Percentiles rank a stretch among this genome's conserved stretches.
Evolutionary conservation across 495 filamentous ascomycete genomes (phyloP).

Genomic region (Podospora pseudopauciseta): DNA sequence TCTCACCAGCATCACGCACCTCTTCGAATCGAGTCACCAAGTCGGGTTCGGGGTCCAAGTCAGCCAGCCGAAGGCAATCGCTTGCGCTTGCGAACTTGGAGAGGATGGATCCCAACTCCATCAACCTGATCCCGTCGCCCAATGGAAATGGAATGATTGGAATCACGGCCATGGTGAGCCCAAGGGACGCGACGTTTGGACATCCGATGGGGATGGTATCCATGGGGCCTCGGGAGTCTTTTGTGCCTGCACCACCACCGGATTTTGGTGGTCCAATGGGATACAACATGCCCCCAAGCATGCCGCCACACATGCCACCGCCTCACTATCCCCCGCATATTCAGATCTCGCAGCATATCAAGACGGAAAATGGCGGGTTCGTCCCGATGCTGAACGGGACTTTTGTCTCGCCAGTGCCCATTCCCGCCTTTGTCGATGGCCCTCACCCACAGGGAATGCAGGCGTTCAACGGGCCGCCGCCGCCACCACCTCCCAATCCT

Average conservation of each 20-base stretch:
- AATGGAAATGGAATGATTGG: slow-evolving; percentile 20
- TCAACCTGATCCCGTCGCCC: slow-evolving; percentile 36
- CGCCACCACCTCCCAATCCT: not conserved
- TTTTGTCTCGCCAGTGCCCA: slow-evolving; percentile 7
- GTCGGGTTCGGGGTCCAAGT: slow-evolving; percentile 23
- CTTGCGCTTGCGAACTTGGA: slow-evolving; percentile 41
- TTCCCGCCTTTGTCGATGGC: slow-evolving; percentile 13
- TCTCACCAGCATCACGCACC: slow-evolving; percentile 29
- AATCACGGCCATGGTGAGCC: slow-evolving; percentile 8
- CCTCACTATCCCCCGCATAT: slow-evolving; percentile 18
- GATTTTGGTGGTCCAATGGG: slow-evolving; percentile 18
- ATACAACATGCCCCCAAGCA: slow-evolving; percentile 14
- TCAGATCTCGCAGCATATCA: slow-evolving; percentile 19
- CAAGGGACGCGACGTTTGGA: slow-evolving; percentile 12
- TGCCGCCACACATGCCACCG: not conserved
- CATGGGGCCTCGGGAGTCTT: slow-evolving; percentile 6
- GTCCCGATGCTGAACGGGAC: slow-evolving; percentile 8
- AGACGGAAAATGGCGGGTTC: slow-evolving; percentile 19
- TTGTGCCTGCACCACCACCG: not conserved
- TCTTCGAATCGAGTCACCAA: slow-evolving; percentile 45
- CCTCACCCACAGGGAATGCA: slow-evolving; percentile 11
- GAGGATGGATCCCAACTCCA: slow-evolving; percentile 43
- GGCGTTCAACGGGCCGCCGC: slow-evolving; percentile 7
- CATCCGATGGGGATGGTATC: slow-evolving; percentile 12
- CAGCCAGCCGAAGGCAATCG: slow-evolving; percentile 41